phyloP scores from a whole-genome alignment of 345 rosid species.

The Lumnitzera racemosa region DNA sequence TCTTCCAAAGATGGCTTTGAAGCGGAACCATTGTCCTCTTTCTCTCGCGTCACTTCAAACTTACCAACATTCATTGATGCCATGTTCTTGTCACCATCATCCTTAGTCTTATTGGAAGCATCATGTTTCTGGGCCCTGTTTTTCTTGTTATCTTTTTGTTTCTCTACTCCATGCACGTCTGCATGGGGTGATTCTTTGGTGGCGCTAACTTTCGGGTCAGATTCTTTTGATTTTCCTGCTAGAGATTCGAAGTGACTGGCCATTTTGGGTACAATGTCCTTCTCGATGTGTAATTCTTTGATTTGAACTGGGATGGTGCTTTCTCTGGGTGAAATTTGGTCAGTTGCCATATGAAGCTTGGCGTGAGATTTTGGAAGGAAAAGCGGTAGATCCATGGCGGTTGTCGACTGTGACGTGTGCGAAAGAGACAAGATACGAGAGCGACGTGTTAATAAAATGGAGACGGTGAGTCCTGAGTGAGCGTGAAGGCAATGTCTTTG shows the following conservation, averaged over 20 bases:
- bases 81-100: neutral
- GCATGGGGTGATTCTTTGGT: too few species aligned
- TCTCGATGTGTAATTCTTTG: slow-evolving; percentile 35
- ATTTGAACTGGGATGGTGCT: slow-evolving; percentile 17
- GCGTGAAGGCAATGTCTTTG: too few species aligned
- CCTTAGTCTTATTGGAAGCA: neutral
- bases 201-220: neutral
- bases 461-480: too few species aligned
- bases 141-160: too few species aligned
- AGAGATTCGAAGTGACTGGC: slow-evolving; percentile 50
- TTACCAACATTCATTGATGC: slow-evolving; percentile 8
- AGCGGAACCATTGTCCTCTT: slow-evolving; percentile 7
- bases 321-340: slow-evolving; percentile 35
- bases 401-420: slow-evolving; percentile 6
- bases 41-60: slow-evolving; percentile 7
- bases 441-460: too few species aligned
- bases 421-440: neutral
- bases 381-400: neutral
- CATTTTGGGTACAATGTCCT: slow-evolving; percentile 59
- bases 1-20: too few species aligned
- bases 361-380: neutral
- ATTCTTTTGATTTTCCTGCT: slow-evolving; percentile 7
- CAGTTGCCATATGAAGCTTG: slow-evolving; percentile 38
- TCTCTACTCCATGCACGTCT: too few species aligned
- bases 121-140: too few species aligned